These are phyloP conservation scores for Annulohypoxylon stygium DNA, from an alignment of 495 filamentous ascomycete genomes.

Conservation along the genomic window DNA sequence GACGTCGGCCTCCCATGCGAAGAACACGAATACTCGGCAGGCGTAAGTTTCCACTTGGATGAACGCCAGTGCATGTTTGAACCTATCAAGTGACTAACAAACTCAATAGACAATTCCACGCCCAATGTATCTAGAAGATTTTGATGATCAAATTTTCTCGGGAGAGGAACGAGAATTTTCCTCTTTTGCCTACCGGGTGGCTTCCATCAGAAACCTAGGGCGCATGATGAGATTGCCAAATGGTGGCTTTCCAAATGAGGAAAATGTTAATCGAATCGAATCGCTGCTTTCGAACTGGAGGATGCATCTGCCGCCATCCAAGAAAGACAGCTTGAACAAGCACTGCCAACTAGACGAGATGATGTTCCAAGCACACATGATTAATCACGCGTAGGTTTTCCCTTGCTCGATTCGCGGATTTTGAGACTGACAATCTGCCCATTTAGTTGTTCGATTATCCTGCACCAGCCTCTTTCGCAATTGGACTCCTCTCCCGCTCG, in stretches of 20 bases:
- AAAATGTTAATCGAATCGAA: constrained; percentile 71
- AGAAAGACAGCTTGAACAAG: constrained; percentile 75
- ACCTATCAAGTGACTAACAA: constrained; percentile 5
- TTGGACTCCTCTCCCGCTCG: constrained; percentile 67
- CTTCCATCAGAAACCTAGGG: constrained; percentile 79
- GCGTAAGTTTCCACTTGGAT: constrained; percentile 61
- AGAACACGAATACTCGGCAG: constrained; percentile 74
- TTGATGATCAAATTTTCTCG: constrained; percentile 76
- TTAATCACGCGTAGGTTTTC: constrained; percentile 71
- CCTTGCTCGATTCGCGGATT: constrained; percentile 5
- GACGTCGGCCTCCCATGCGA: constrained; percentile 82
- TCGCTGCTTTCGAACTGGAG: constrained; percentile 84
- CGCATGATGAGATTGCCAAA: constrained; percentile 73
- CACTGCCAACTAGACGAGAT: constrained; percentile 84
- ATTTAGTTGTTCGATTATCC: constrained; percentile 69
- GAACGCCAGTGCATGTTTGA: constrained; percentile 1
- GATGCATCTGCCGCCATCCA: constrained; percentile 81
- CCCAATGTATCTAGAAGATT: constrained; percentile 74
- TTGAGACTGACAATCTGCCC: constrained; percentile 2
- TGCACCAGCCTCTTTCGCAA: constrained; percentile 78
- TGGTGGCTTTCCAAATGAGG: constrained; percentile 59
- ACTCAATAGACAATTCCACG: constrained; percentile 68
- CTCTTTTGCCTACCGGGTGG: constrained; percentile 82
- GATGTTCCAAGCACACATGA: constrained; percentile 92
- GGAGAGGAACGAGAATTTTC: constrained; percentile 75